Evolutionary conservation across 1,284 basidiomycete genomes (phyloP), one percentile per base, ranked within the genome.

Genomic region (Ustilago shanxiensis): DNA sequence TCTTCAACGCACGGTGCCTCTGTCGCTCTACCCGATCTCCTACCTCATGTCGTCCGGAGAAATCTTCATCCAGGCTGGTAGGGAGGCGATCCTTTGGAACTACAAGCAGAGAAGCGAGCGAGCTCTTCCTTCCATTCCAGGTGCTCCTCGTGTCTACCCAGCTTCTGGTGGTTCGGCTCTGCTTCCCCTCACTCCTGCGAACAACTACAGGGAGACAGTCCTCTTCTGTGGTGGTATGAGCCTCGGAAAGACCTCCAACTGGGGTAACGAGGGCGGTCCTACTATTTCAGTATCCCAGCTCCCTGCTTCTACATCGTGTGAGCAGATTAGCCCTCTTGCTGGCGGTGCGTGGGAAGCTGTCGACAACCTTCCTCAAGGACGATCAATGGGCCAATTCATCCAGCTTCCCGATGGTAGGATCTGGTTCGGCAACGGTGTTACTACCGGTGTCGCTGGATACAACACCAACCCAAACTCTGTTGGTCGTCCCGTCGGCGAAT

Each of bases 191-290:
- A 77, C 58, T 11, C 80, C 83, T 3, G 65, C 53, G 3, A 60
- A 80, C 66, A 71, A 67, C 31, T 84, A 84, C 72, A 60, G 59
- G 47, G 71, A 82, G 71, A 82, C 79, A 2, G 67, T 84, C 31
- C 66, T 84, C 33, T 79, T 82, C 62, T 84, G 83, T 54, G 83
- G 82, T 56, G 83, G 83, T 51, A 81, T 73, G 69, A 56, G 51
- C 22, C 60, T 81, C 9, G 75, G 71, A 3, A 72, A 77, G 45
- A 51, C 41, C 18, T 63, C 57, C 20, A 72, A 79, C 54, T 84
- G 81, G 81, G 81, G 81, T 22, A 79, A 80, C 59, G 73, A 79
- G 29, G 76, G 76, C 24, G 82, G 82, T 13, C 77, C 78, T n/a
- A 24, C 45, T 9, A 64, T 77, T 29, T 51, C 66, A 28, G 70